Evolutionary conservation across 2,329 filamentous ascomycete species (phyloP).

Genomic region (Diplodia mutila): DNA sequence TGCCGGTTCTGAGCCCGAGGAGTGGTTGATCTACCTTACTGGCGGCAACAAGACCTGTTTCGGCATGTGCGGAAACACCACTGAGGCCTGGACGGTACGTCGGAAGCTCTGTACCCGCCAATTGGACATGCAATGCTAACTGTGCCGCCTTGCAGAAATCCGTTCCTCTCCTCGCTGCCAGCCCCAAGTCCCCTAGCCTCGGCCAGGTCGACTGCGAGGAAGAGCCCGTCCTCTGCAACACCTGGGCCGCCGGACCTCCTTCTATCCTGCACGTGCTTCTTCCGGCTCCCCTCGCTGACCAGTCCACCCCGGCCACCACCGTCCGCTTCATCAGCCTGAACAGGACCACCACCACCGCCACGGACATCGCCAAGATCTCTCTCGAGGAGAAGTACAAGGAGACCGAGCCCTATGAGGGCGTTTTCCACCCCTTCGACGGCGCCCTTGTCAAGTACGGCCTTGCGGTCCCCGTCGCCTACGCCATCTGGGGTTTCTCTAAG

Average conservation of each 20-base stretch:
- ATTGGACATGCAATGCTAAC: constrained; percentile 3
- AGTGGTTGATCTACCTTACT: constrained; percentile 76
- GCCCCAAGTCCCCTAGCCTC: constrained; percentile 67
- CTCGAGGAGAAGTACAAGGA: constrained; percentile 62
- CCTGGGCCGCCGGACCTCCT: constrained; percentile 69
- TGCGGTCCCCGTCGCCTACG: constrained; percentile 67
- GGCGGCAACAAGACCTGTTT: constrained; percentile 80
- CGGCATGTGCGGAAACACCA: constrained; percentile 67
- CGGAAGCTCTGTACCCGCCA: constrained; percentile 10
- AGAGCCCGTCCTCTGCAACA: constrained; percentile 74
- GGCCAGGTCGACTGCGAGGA: constrained; percentile 74
- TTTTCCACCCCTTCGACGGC: constrained; percentile 78
- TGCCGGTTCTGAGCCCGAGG: constrained; percentile 64
- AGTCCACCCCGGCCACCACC: constrained; percentile 65
- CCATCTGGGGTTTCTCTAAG: constrained; percentile 64
- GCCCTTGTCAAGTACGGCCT: constrained; percentile 65
- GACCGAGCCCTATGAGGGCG: constrained; percentile 60
- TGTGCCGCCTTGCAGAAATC: constrained; percentile 55
- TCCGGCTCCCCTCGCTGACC: constrained; percentile 63
- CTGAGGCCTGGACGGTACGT: constrained; percentile 61
- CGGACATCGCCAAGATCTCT: constrained; percentile 65
- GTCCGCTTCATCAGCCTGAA: constrained; percentile 70
- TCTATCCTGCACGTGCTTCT: constrained; percentile 67
- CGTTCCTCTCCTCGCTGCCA: constrained; percentile 63
- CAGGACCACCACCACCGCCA: constrained; percentile 67